These are phyloP conservation scores for Diutina siamensis DNA, from an alignment of 1,139 yeast species.

Conservation along the genomic window DNA sequence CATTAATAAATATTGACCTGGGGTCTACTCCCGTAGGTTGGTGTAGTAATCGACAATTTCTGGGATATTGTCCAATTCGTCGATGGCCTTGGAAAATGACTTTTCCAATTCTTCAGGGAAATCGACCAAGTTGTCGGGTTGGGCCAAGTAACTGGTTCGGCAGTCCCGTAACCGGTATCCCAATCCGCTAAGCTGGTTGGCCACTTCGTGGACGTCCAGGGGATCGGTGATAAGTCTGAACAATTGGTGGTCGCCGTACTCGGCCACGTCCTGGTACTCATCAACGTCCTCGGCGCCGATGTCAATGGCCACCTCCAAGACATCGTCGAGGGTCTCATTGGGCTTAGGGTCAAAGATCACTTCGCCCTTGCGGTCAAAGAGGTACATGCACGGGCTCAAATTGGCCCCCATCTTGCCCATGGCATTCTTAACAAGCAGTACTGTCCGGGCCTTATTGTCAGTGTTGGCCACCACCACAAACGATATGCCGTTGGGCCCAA, in stretches of 20 bases:
- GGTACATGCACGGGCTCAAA: conserved; percentile 64
- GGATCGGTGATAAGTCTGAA: conserved; percentile 43
- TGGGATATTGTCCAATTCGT: conserved; percentile 57
- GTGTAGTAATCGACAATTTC: conserved; percentile 75
- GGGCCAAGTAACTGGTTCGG: conserved; percentile 58
- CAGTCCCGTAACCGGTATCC: conserved; percentile 59
- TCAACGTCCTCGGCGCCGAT: conserved; percentile 79
- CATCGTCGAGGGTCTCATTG: conserved; percentile 40
- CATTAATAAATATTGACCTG: neutral
- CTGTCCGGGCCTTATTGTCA: conserved; percentile 78
- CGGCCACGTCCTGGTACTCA: conserved; percentile 16
- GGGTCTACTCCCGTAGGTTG: conserved; percentile 20
- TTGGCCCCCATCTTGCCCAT: conserved; percentile 62
- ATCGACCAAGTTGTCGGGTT: conserved; percentile 45
- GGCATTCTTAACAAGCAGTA: conserved; percentile 64
- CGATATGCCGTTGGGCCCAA: conserved; percentile 90
- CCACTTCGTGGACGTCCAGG: conserved; percentile 46
- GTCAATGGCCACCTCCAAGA: conserved; percentile 66
- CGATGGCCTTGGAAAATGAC: conserved; percentile 46
- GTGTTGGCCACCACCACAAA: conserved; percentile 77
- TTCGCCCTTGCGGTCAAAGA: conserved; percentile 71
- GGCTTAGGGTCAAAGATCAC: conserved; percentile 38
- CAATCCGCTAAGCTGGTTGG: conserved; percentile 40
- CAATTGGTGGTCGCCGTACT: neutral
- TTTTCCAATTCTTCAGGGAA: conserved; percentile 40